A percentile compares a stretch with the other conserved stretches of the same genome.
Evolutionary conservation across 2,329 filamentous ascomycete species (phyloP).

Genomic region (Hypoxylon sp.): DNA sequence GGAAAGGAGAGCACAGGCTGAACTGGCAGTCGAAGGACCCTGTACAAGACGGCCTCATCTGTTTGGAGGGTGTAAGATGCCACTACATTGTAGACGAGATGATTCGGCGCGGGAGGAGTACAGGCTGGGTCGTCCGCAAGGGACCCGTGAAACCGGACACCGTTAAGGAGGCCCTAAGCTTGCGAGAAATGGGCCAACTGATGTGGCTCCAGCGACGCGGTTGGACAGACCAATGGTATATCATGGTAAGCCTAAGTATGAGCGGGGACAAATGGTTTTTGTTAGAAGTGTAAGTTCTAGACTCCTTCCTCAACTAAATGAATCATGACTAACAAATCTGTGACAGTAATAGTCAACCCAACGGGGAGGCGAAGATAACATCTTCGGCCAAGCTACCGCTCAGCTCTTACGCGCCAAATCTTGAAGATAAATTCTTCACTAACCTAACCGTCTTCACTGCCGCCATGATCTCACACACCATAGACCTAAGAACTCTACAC

Average conservation of each 20-base stretch:
- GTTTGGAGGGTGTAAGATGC: slow-evolving; percentile 75
- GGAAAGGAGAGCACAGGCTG: slow-evolving; percentile 74
- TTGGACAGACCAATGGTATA: slow-evolving; percentile 81
- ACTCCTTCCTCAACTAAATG: slow-evolving; percentile 8
- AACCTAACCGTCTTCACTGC: slow-evolving; percentile 66
- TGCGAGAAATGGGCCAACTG: slow-evolving; percentile 73
- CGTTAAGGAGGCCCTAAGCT: slow-evolving; percentile 73
- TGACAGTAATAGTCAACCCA: slow-evolving; percentile 41
- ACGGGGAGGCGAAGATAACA: slow-evolving; percentile 45
- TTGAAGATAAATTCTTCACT: slow-evolving; percentile 67
- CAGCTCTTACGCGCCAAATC: slow-evolving; percentile 60
- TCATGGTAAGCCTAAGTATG: slow-evolving; percentile 79
- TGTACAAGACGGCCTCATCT: slow-evolving; percentile 68
- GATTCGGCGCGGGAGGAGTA: slow-evolving; percentile 70
- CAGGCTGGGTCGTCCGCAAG: slow-evolving; percentile 74
- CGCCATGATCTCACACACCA: slow-evolving; percentile 66
- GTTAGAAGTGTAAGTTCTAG: slow-evolving; percentile 70
- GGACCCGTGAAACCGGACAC: slow-evolving; percentile 67
- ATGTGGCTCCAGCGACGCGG: slow-evolving; percentile 78
- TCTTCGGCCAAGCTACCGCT: slow-evolving; percentile 61
- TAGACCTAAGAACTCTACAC: slow-evolving; percentile 65
- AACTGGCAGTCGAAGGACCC: slow-evolving; percentile 71
- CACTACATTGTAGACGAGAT: slow-evolving; percentile 74
- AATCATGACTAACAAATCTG: slow-evolving; percentile 31
- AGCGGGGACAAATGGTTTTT: slow-evolving; percentile 86